Percentiles rank a stretch among this genome's conserved stretches.
phyloP scores from a whole-genome alignment of 2,329 filamentous ascomycete species.

The Incumbomyces lentus region DNA sequence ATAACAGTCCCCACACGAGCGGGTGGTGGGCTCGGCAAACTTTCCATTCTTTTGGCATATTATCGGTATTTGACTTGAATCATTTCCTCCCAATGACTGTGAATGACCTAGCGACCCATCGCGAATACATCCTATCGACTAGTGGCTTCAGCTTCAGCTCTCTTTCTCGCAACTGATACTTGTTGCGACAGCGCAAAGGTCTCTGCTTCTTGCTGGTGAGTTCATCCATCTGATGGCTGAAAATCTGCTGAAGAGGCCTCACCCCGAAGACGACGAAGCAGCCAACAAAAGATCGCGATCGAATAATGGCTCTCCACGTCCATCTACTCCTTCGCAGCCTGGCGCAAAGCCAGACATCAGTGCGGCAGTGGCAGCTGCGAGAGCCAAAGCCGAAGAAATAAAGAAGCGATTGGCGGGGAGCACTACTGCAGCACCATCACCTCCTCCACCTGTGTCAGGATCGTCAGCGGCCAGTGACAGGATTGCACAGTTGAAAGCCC shows the following conservation, averaged over 20 bases:
- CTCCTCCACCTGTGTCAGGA: constrained; percentile 27
- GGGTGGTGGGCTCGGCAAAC: background rate
- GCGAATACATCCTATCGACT: too few species aligned
- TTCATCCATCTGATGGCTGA: constrained; percentile 31
- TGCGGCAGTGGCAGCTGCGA: constrained; percentile 39
- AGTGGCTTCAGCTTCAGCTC: too few species aligned
- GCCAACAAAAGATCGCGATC: constrained; percentile 39
- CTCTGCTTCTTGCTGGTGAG: constrained; percentile 7
- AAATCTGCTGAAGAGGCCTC: constrained; percentile 37
- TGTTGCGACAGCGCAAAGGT: too few species aligned
- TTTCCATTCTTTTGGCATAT: background rate
- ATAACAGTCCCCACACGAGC: too few species aligned
- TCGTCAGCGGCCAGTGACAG: constrained; percentile 44
- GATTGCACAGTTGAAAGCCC: constrained; percentile 69
- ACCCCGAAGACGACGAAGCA: constrained; percentile 36
- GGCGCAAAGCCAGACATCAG: constrained; percentile 34
- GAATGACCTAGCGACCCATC: too few species aligned
- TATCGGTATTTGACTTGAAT: too few species aligned
- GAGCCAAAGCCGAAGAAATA: constrained; percentile 39
- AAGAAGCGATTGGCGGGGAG: constrained; percentile 35
- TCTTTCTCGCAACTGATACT: too few species aligned
- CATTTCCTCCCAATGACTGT: too few species aligned
- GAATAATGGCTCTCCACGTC: constrained; percentile 39
- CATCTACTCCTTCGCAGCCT: constrained; percentile 24
- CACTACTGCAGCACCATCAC: constrained; percentile 20